phyloP scores from a whole-genome alignment of 2,329 filamentous ascomycete genomes.

The Thelonectria rubi region DNA sequence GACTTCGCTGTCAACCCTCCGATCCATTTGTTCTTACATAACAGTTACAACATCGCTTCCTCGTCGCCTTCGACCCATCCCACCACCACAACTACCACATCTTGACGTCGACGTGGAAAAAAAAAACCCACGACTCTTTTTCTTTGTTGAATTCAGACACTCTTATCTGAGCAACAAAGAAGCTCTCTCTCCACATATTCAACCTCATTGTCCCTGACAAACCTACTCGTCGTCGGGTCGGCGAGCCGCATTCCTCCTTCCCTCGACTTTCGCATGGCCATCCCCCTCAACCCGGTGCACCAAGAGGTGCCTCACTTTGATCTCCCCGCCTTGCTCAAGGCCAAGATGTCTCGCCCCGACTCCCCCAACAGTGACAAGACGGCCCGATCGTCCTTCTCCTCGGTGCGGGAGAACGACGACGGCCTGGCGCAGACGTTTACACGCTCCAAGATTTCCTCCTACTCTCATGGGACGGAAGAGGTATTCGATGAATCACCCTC shows the following conservation, averaged over 20 bases:
- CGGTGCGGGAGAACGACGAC: conserved; percentile 67
- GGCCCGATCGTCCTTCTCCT: conserved; percentile 67
- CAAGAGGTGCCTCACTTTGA: conserved; percentile 50
- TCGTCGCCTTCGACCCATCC: conserved; percentile 16
- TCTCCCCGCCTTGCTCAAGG: conserved; percentile 46
- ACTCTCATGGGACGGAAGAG: conserved; percentile 59
- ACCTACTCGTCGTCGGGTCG: conserved; percentile 25
- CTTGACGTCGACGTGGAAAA: background rate
- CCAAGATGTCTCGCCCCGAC: conserved; percentile 50
- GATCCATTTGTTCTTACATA: conserved; percentile 25
- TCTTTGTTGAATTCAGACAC: conserved; percentile 3
- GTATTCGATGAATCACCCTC: conserved; percentile 61
- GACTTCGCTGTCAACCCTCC: background rate
- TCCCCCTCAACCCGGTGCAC: conserved; percentile 45
- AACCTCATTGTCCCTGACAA: background rate
- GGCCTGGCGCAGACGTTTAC: conserved; percentile 71
- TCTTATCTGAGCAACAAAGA: background rate
- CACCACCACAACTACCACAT: background rate
- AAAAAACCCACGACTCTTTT: background rate
- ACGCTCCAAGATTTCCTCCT: conserved; percentile 69
- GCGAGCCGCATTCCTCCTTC: conserved; percentile 27
- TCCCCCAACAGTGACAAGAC: conserved; percentile 50
- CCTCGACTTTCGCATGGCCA: conserved; percentile 44
- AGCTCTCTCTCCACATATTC: background rate
- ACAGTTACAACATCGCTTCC: conserved; percentile 28